Percentiles rank a stretch among this genome's conserved stretches.
Conservation (phyloP, 345 rosid species). For the Dimocarpus longan region DNA sequence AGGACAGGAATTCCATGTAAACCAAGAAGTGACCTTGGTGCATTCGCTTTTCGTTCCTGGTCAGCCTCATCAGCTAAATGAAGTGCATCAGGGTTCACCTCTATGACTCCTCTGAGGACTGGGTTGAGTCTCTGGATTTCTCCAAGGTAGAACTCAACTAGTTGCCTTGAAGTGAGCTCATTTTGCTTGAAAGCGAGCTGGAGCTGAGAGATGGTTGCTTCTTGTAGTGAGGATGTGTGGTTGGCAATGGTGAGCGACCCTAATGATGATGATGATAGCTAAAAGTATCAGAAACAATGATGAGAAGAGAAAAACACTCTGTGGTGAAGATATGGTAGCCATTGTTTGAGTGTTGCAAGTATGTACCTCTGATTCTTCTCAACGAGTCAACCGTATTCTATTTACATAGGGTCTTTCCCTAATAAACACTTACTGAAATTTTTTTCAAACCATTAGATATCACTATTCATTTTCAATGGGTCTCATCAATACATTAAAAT, state of each 20-base stretch:
- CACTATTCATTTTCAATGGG: too few species aligned
- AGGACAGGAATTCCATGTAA: constrained; percentile 73
- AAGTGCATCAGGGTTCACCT: constrained; percentile 16
- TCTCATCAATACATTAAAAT: too few species aligned
- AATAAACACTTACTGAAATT: too few species aligned
- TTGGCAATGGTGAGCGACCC: not conserved
- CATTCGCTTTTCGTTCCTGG: constrained; percentile 26
- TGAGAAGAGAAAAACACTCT: constrained; percentile 8
- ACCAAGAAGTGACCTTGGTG: constrained; percentile 18
- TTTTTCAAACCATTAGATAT: too few species aligned
- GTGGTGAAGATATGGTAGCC: constrained; percentile 9
- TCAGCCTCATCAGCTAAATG: constrained; percentile 15
- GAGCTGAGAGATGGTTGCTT: constrained; percentile 45
- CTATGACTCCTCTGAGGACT: constrained; percentile 10
- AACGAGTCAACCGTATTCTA: too few species aligned
- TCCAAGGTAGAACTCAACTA: constrained; percentile 8
- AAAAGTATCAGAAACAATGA: constrained; percentile 20
- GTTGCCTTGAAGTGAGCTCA: constrained; percentile 15
- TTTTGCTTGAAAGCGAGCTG: constrained; percentile 49
- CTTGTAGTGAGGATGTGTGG: constrained; percentile 38
- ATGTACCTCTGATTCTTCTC: too few species aligned
- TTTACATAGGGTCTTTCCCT: too few species aligned
- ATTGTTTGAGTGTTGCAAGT: constrained; percentile 4
- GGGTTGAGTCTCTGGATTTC: constrained; percentile 4
- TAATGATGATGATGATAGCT: not conserved